Conservation (phyloP, 2,329 filamentous ascomycete genomes). For the Parascedosporium putredinis region DNA sequence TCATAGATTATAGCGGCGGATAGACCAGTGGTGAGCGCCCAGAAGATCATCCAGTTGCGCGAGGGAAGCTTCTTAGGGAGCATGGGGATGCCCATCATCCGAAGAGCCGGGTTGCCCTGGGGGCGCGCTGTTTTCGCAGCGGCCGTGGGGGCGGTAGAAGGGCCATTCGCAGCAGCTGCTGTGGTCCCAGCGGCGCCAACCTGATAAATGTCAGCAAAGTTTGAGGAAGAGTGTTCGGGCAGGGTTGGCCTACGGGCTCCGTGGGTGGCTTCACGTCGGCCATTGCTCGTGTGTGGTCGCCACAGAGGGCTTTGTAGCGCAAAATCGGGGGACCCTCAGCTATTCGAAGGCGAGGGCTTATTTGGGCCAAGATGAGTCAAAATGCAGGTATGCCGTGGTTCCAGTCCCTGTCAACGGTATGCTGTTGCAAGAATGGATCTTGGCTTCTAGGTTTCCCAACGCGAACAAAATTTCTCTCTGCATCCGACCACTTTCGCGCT, state of each 20-base stretch:
- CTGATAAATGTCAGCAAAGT: conserved; percentile 4
- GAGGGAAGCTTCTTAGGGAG: conserved; percentile 79
- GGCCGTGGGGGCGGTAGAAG: not conserved
- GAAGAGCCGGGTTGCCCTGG: conserved; percentile 56
- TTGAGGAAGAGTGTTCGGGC: not conserved
- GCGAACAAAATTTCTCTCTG: conserved; percentile 3
- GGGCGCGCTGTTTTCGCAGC: conserved; percentile 2
- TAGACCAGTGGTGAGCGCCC: conserved; percentile 66
- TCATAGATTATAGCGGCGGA: conserved; percentile 81
- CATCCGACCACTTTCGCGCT: not conserved
- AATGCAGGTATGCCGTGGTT: too few species aligned
- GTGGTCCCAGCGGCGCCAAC: not conserved
- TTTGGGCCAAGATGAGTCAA: too few species aligned
- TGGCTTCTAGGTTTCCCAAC: not conserved
- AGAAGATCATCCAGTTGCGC: conserved; percentile 96
- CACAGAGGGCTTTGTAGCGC: too few species aligned
- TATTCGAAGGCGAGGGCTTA: too few species aligned
- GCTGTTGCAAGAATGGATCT: not conserved
- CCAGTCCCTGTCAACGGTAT: not conserved
- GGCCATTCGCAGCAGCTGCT: not conserved
- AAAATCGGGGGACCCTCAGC: too few species aligned
- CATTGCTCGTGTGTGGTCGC: not conserved
- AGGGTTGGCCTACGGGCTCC: conserved; percentile 1
- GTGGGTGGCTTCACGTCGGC: conserved; percentile 5
- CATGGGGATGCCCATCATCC: conserved; percentile 75